Conservation (phyloP, 208 protist genomes). For the Acanthamoeba quina region DNA sequence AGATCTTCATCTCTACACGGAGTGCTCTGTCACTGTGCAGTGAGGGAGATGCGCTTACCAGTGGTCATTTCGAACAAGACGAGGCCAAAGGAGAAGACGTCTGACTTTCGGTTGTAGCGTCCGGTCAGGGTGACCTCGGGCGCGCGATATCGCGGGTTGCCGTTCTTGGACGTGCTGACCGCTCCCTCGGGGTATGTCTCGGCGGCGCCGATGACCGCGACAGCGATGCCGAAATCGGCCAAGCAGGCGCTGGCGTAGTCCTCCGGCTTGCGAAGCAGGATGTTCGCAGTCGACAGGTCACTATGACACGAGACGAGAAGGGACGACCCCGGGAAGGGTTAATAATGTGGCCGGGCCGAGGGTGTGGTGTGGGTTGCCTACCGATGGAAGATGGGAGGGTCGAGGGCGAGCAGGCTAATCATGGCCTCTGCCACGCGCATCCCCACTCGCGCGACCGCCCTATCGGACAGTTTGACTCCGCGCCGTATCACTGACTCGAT, state of each 20-base stretch:
- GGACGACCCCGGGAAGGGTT: background rate
- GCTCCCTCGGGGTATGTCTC: background rate
- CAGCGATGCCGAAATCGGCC: constrained; percentile 34
- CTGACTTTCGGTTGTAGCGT: background rate
- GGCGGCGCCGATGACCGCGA: background rate
- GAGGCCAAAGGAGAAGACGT: constrained; percentile 45
- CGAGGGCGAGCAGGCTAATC: background rate
- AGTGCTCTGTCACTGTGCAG: too few species aligned
- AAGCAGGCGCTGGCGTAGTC: constrained; percentile 36
- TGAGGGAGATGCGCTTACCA: background rate
- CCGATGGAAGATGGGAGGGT: constrained; percentile 30
- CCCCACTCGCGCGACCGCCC: background rate
- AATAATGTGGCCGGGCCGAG: background rate
- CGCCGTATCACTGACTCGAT: background rate
- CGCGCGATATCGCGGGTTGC: constrained; percentile 40
- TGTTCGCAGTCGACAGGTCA: constrained; percentile 2
- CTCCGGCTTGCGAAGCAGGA: background rate
- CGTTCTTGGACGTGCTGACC: background rate
- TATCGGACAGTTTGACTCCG: background rate
- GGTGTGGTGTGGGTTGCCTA: background rate
- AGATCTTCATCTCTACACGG: too few species aligned
- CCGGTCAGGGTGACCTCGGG: constrained; percentile 38
- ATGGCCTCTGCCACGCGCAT: constrained; percentile 27
- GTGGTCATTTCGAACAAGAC: constrained; percentile 26
- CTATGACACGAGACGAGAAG: background rate